Evolutionary conservation across 2,329 filamentous ascomycete genomes (phyloP), one percentile per base, ranked within the genome.

Genomic region (Dryadomyces quercus-mongolicae): DNA sequence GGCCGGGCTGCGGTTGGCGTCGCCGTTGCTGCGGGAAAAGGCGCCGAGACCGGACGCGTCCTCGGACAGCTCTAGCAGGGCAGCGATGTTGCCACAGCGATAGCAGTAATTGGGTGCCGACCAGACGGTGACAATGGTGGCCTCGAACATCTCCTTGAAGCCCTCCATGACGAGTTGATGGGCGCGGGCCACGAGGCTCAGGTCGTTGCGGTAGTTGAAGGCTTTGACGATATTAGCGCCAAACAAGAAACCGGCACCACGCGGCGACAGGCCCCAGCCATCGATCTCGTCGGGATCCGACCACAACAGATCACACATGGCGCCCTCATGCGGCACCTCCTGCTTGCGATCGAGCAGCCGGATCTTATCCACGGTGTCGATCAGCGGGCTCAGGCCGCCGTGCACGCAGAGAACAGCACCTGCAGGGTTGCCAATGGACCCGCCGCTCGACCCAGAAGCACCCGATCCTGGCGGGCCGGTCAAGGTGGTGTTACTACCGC

Each of bases 111-210:
- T 96, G 1, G 91, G 91, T 10, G 91, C 91, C 0, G 88, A 94
- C 92, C 93, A 98, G n/a, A 98, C 93, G 0, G 93, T 98, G 45
- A 97, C 93, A 59, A 98, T 96, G 49, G 84, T 88, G 15, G 84
- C 86, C 66, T 95, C 89, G 65, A 97, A 98, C 91, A 97, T 97
- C 68, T 97, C 93, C 71, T 97, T 97, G 70, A 96, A 98, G 0
- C 93, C 93, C 68, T 98, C 93, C 93, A 97, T 98, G 60, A 98
- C 93, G 21, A 98, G 82, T 68, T 98, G 93, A 66, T 98, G 93
- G 1, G 93, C 93, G 54, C 93, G 82, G 18, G 92, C 93, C 60
- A 98, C 93, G 52, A 98, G 77, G 21, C 85, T 89, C 31, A 98
- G 78, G 65, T 95, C 88, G 67, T 98, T 98, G 55, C 84, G 81